Conservation (phyloP, 2,329 filamentous ascomycete species). For the Monilinia vaccinii-corymbosi region DNA sequence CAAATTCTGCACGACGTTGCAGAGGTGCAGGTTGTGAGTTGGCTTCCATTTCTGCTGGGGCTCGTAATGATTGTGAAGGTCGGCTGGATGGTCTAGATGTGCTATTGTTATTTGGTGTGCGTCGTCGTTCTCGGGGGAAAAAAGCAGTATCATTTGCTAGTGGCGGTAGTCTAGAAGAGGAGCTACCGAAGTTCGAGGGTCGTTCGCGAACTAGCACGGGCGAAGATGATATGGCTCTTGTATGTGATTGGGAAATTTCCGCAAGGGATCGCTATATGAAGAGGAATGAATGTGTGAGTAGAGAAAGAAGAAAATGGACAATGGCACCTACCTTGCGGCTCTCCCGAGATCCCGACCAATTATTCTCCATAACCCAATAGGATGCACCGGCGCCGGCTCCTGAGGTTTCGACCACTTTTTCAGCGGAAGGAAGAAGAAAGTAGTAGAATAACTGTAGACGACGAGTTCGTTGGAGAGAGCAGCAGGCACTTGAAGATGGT, state of each 20-base stretch:
- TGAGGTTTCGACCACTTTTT: background rate
- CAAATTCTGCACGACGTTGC: conserved; percentile 23
- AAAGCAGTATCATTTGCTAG: conserved; percentile 7
- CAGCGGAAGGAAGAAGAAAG: background rate
- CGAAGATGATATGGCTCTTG: conserved; percentile 23
- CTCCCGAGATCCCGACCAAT: background rate
- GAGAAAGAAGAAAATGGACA: background rate
- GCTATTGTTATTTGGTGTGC: conserved; percentile 25
- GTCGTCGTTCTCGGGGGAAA: conserved; percentile 16
- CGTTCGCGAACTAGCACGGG: conserved; percentile 18
- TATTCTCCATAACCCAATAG: background rate
- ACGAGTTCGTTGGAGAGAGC: background rate
- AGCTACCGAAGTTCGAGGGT: conserved; percentile 3
- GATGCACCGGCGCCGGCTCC: background rate
- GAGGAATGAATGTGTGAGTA: conserved; percentile 11
- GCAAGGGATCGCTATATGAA: conserved; percentile 22
- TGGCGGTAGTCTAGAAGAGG: conserved; percentile 12
- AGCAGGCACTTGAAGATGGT: background rate
- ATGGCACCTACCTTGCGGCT: conserved; percentile 7
- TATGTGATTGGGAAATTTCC: conserved; percentile 27
- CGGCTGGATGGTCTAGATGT: conserved; percentile 1
- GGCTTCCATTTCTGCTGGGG: conserved; percentile 20
- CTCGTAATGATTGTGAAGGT: conserved; percentile 7
- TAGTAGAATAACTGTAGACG: background rate
- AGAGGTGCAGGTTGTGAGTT: conserved; percentile 16